phyloP scores from a whole-genome alignment of 2,329 filamentous ascomycete species.

The Colletotrichum shisoi region DNA sequence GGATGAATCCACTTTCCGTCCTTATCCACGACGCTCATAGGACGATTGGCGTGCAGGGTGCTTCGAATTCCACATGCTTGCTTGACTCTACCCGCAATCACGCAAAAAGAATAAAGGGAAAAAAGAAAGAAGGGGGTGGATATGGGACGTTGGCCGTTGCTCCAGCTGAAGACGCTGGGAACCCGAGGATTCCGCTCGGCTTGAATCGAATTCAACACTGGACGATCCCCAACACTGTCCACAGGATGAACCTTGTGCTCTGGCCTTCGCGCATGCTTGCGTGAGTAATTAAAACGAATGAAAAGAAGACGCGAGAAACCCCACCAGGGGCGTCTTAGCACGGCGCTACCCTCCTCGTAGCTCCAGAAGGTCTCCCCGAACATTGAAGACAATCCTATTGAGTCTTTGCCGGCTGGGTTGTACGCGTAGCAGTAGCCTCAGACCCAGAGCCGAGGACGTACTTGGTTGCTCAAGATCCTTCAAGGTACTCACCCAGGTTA shows the following conservation, averaged over 20 bases:
- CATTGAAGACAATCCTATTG: slow-evolving; percentile 15
- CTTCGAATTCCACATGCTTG: slow-evolving; percentile 7
- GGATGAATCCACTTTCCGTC: not conserved
- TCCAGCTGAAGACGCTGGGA: not conserved
- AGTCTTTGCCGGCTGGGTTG: not conserved
- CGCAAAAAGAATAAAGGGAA: not conserved
- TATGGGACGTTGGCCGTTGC: too few species aligned
- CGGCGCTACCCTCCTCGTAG: slow-evolving; percentile 23
- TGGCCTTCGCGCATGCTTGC: not conserved
- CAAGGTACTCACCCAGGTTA: not conserved
- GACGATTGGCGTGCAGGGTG: not conserved
- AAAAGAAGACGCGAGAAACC: slow-evolving; percentile 12
- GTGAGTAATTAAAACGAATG: slow-evolving; percentile 2
- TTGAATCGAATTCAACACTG: not conserved
- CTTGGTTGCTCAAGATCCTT: not conserved
- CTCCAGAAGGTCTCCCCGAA: slow-evolving; percentile 24
- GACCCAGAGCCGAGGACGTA: not conserved
- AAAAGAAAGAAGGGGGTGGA: too few species aligned
- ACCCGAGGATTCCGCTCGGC: not conserved
- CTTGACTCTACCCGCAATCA: not conserved
- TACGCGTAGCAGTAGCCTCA: not conserved
- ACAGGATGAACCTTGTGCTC: not conserved
- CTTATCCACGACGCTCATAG: not conserved
- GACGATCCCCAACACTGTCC: not conserved
- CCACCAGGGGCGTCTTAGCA: slow-evolving; percentile 14